Conservation (phyloP, 345 rosid species). For the Camelina hispida region DNA sequence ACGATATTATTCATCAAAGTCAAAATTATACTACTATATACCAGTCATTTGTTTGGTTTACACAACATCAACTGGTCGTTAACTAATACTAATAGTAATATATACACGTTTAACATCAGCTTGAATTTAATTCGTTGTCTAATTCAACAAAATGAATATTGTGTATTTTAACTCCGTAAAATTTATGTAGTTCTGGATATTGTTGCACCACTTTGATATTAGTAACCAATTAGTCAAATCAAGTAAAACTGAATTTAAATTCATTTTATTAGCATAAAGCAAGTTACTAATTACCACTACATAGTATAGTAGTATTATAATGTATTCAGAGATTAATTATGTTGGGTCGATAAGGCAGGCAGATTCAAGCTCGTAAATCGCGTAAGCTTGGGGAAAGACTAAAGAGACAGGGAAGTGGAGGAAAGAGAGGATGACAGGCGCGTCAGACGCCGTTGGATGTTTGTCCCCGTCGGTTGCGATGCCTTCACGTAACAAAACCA, state of each 20-base stretch:
- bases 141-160: neutral
- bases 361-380: slow-evolving; percentile 42
- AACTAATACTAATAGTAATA: no score
- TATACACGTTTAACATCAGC: neutral
- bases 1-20: neutral
- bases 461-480: slow-evolving; percentile 51
- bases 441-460: slow-evolving; percentile 59
- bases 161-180: neutral
- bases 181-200: neutral
- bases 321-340: slow-evolving; percentile 18
- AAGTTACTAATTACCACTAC: neutral
- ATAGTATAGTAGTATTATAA: neutral
- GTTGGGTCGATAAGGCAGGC: slow-evolving; percentile 22
- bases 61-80: slow-evolving; percentile 2
- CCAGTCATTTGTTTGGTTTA: neutral
- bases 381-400: slow-evolving; percentile 10
- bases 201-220: neutral
- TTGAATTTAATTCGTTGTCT: neutral
- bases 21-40: neutral
- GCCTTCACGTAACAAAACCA: slow-evolving; percentile 50
- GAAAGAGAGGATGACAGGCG: slow-evolving; percentile 45
- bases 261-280: slow-evolving; percentile 14
- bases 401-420: slow-evolving; percentile 37
- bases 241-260: neutral
- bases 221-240: neutral